A percentile compares a stretch with the other conserved stretches of the same genome.
Conservation (phyloP, 805 yeast species). For the Pichia ethanolica region DNA sequence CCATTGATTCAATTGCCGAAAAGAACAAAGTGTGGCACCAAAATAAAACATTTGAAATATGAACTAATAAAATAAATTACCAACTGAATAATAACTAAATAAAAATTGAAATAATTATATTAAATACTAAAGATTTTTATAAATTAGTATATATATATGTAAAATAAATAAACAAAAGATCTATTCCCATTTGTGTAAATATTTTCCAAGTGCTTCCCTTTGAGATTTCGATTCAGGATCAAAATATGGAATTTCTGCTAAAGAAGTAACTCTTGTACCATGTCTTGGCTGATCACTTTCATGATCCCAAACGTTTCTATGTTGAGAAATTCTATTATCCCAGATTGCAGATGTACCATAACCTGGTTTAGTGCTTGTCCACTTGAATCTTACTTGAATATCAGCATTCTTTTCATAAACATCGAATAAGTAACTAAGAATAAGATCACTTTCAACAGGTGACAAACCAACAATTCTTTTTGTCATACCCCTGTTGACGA, state of each 20-base stretch:
- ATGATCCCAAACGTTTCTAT: constrained; percentile 38
- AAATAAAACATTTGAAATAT: too few relatives aligned
- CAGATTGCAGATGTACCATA: constrained; percentile 40
- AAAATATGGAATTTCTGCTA: constrained; percentile 48
- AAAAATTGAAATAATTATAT: too few relatives aligned
- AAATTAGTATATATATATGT: too few relatives aligned
- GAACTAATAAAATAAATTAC: too few relatives aligned
- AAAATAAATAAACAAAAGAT: too few relatives aligned
- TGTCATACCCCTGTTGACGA: constrained; percentile 45
- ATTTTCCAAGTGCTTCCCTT: constrained; percentile 40
- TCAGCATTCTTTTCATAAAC: constrained; percentile 46
- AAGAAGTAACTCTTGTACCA: constrained; percentile 46
- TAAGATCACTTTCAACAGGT: constrained; percentile 40
- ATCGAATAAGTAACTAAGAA: constrained; percentile 38
- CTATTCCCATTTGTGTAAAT: constrained; percentile 11
- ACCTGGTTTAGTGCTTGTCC: constrained; percentile 34
- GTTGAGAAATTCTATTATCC: constrained; percentile 43
- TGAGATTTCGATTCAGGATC: constrained; percentile 44
- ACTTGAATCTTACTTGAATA: constrained; percentile 42
- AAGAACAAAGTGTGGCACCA: too few relatives aligned
- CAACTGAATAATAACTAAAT: too few relatives aligned
- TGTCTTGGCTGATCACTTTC: constrained; percentile 38
- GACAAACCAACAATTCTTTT: constrained; percentile 44
- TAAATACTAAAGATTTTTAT: too few relatives aligned
- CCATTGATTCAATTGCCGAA: too few relatives aligned